These are phyloP conservation scores for Cladosporium sp. DNA, from an alignment of 2,329 filamentous ascomycete genomes.

Conservation along the genomic window DNA sequence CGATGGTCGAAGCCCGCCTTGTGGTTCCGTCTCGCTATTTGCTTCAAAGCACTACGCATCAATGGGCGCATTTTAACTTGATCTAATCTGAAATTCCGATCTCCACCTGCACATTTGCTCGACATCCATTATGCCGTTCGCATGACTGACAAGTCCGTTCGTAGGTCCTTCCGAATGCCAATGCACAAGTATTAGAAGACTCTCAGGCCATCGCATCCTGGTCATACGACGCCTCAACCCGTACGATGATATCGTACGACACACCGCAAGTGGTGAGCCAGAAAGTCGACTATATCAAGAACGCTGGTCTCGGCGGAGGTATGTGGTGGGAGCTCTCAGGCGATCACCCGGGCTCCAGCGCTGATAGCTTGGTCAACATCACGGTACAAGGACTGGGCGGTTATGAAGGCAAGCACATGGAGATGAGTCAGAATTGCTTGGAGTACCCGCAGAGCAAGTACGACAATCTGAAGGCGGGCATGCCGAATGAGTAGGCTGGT, in stretches of 20 bases:
- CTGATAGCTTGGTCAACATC: constrained; percentile 51
- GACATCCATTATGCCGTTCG: neutral
- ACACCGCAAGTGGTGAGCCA: constrained; percentile 59
- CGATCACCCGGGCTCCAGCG: constrained; percentile 56
- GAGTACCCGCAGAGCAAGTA: constrained; percentile 51
- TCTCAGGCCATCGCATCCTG: constrained; percentile 63
- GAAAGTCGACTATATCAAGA: constrained; percentile 68
- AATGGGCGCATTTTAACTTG: constrained; percentile 12
- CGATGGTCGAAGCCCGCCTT: constrained; percentile 6
- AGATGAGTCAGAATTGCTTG: constrained; percentile 44
- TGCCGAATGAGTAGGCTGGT: constrained; percentile 21
- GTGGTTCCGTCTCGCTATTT: constrained; percentile 12
- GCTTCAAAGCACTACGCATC: constrained; percentile 8
- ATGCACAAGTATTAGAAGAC: constrained; percentile 62
- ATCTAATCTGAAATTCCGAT: constrained; percentile 6
- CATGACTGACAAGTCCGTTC: neutral
- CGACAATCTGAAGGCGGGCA: constrained; percentile 46
- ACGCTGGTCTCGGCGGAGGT: constrained; percentile 67
- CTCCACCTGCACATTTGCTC: neutral
- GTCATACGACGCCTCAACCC: constrained; percentile 61
- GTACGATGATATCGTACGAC: constrained; percentile 71
- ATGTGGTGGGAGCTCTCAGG: constrained; percentile 94
- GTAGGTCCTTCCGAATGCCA: constrained; percentile 62
- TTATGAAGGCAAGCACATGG: constrained; percentile 34
- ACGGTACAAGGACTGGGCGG: constrained; percentile 30